Percentiles rank a stretch among this genome's conserved stretches.
Conservation (phyloP, 2,329 filamentous ascomycete genomes). For the Grosmannia serpens region DNA sequence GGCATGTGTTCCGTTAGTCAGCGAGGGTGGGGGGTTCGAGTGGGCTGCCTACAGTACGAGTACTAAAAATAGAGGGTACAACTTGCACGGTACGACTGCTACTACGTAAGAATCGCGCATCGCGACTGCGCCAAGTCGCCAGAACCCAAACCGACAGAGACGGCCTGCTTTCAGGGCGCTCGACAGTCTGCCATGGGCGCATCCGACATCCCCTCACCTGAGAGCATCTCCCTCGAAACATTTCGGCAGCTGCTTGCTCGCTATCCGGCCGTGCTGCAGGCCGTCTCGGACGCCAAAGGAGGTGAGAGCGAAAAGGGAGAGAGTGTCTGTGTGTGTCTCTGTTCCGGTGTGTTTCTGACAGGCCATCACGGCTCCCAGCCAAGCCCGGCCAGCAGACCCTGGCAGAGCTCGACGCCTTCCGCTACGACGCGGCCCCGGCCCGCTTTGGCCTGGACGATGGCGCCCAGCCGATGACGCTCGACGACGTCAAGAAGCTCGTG, state of each 20-base stretch:
- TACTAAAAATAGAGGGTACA: no score
- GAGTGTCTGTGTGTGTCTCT: no score
- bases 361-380: conserved; percentile 17
- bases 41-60: no score
- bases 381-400: conserved; percentile 41
- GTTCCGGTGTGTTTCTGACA: no score
- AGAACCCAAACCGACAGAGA: no score
- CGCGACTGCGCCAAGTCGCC: no score
- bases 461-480: conserved; percentile 34
- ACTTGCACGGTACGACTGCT: no score
- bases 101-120: no score
- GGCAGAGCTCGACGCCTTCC: conserved; percentile 45
- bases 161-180: neutral
- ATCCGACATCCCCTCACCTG: neutral
- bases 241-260: conserved; percentile 5
- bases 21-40: no score
- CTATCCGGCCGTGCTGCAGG: conserved; percentile 25
- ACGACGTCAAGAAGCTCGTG: conserved; percentile 49
- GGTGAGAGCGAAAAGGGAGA: conserved; percentile 20
- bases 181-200: neutral
- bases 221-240: neutral
- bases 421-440: conserved; percentile 42
- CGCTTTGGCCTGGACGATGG: conserved; percentile 27
- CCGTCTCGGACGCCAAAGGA: conserved; percentile 32
- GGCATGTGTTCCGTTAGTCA: no score